Conservation (phyloP, 1,139 yeast species). For the Hansenula lynferdii region DNA sequence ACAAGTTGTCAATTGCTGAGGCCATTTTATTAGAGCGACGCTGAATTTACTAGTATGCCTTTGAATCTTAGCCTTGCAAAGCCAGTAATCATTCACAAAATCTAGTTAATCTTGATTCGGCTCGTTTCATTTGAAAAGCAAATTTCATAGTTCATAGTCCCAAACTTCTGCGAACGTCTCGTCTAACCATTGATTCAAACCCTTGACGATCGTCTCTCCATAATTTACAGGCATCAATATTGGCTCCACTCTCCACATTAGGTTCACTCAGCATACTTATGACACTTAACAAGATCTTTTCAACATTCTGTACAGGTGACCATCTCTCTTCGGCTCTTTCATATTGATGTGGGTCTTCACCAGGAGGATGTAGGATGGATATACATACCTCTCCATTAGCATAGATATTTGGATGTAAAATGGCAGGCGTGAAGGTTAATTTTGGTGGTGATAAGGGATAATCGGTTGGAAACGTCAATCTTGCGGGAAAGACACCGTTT, state of each 20-base stretch:
- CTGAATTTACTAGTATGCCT: too few species aligned
- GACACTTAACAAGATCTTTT: slow-evolving; percentile 86
- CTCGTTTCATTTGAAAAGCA: neutral
- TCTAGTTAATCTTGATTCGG: neutral
- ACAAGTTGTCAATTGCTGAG: too few species aligned
- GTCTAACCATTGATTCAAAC: slow-evolving; percentile 59
- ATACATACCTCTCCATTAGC: slow-evolving; percentile 95
- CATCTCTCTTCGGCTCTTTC: slow-evolving; percentile 95
- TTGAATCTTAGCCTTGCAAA: too few species aligned
- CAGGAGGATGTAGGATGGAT: slow-evolving; percentile 91
- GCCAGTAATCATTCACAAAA: neutral
- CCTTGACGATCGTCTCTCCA: slow-evolving; percentile 82
- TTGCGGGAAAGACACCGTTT: slow-evolving; percentile 88
- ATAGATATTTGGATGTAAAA: slow-evolving; percentile 90
- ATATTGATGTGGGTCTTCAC: slow-evolving; percentile 95
- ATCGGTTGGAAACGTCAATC: slow-evolving; percentile 77
- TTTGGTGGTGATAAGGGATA: slow-evolving; percentile 92
- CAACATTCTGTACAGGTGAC: slow-evolving; percentile 97
- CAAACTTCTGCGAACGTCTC: slow-evolving; percentile 61
- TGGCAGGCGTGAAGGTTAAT: slow-evolving; percentile 76
- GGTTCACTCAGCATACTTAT: slow-evolving; percentile 98
- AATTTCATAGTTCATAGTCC: slow-evolving; percentile 57
- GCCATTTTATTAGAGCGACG: too few species aligned
- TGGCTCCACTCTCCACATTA: slow-evolving; percentile 94
- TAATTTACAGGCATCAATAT: slow-evolving; percentile 91